Percentiles rank a stretch among this genome's conserved stretches.
Conservation (phyloP, 2,329 filamentous ascomycete genomes). For the Ascochyta lentis region DNA sequence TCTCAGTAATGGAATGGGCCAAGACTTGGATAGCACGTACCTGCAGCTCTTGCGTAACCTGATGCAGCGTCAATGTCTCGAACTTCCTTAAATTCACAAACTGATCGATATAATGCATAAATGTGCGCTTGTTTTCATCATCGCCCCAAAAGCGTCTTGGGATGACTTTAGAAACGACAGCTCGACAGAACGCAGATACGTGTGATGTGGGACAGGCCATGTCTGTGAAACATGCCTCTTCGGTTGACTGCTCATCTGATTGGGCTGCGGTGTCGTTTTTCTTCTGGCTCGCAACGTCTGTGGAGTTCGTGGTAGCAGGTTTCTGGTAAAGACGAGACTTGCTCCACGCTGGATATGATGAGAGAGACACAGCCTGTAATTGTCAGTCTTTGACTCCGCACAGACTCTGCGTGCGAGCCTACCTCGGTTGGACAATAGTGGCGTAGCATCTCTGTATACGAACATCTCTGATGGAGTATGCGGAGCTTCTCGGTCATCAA, state of each 20-base stretch:
- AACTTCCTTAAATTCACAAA: constrained; percentile 82
- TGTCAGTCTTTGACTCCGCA: constrained; percentile 19
- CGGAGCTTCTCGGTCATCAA: constrained; percentile 73
- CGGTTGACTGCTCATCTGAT: not conserved
- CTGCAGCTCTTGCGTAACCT: constrained; percentile 77
- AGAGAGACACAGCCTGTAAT: constrained; percentile 32
- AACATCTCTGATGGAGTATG: constrained; percentile 73
- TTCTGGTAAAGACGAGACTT: constrained; percentile 30
- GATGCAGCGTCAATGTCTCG: constrained; percentile 80
- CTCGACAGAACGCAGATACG: constrained; percentile 87
- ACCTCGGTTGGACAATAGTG: constrained; percentile 76
- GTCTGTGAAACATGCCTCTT: constrained; percentile 60
- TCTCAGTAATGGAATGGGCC: constrained; percentile 22
- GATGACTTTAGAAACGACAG: constrained; percentile 74
- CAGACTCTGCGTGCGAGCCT: not conserved
- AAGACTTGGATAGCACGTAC: constrained; percentile 52
- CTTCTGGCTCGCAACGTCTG: constrained; percentile 10
- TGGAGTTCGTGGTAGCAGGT: constrained; percentile 10
- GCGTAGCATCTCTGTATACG: constrained; percentile 78
- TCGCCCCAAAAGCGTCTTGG: constrained; percentile 77
- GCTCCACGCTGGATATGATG: constrained; percentile 35
- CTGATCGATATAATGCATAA: constrained; percentile 74
- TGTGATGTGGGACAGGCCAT: constrained; percentile 70
- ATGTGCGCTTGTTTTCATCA: constrained; percentile 66
- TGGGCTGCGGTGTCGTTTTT: not conserved